Evolutionary conservation across 306 rosid genomes (phyloP).

Genomic region (Astragalus glycyphyllos): DNA sequence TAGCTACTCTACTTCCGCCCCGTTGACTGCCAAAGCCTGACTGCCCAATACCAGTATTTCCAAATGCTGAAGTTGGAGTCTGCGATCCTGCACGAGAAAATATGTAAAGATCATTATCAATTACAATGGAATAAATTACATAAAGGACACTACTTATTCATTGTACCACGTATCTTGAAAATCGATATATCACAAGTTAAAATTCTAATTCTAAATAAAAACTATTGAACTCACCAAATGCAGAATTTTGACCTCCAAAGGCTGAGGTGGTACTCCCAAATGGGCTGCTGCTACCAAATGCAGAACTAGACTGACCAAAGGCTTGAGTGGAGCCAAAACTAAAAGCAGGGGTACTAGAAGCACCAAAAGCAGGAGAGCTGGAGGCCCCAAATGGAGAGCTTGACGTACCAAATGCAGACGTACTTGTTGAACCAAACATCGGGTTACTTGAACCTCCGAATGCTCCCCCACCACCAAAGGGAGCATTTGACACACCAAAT

Average conservation of each 20-base stretch:
- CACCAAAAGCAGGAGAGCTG: slow-evolving; percentile 74
- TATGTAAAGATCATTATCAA: slow-evolving; percentile 23
- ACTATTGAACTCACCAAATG: slow-evolving; percentile 68
- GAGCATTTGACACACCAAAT: slow-evolving; percentile 64
- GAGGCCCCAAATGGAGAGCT: slow-evolving; percentile 70
- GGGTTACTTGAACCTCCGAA: slow-evolving; percentile 76
- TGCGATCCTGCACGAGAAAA: slow-evolving; percentile 65
- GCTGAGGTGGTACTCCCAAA: slow-evolving; percentile 70
- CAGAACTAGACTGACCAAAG: slow-evolving; percentile 80
- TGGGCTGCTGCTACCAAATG: slow-evolving; percentile 75
- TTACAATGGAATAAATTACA: slow-evolving; percentile 16
- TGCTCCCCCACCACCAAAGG: slow-evolving; percentile 76
- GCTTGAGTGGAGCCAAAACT: slow-evolving; percentile 64
- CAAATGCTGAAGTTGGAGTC: slow-evolving; percentile 65
- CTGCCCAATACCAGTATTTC: slow-evolving; percentile 70
- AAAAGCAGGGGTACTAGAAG: slow-evolving; percentile 74
- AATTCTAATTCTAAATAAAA: slow-evolving; percentile 11
- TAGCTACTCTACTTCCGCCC: slow-evolving; percentile 82
- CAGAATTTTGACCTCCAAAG: slow-evolving; percentile 81
- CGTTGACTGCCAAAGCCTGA: slow-evolving; percentile 78
- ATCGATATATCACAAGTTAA: slow-evolving; percentile 35
- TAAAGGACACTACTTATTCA: background rate
- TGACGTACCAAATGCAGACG: slow-evolving; percentile 61
- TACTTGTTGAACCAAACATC: slow-evolving; percentile 59
- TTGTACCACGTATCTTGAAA: slow-evolving; percentile 13